A percentile compares a stretch with the other conserved stretches of the same genome.
Evolutionary conservation across 768 basidiomycete genomes (phyloP).

Genomic region (Austroboletus eburneus): DNA sequence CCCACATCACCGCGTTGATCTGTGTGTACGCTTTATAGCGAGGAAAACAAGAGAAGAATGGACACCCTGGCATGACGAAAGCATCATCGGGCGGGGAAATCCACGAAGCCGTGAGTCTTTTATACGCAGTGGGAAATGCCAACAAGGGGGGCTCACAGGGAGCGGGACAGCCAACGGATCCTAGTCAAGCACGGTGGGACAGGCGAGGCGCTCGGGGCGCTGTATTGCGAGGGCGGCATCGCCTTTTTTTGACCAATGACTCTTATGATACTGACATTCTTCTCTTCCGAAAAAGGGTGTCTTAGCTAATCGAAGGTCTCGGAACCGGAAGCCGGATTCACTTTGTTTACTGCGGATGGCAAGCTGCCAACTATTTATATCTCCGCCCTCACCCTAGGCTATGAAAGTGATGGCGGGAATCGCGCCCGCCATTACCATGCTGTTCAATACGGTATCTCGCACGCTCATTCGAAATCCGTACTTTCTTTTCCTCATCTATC

Average conservation of each 20-base stretch:
- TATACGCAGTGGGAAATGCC: constrained; percentile 22
- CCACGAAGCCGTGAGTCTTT: constrained; percentile 10
- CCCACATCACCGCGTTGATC: constrained; percentile 30
- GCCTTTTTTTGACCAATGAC: constrained; percentile 29
- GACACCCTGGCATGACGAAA: constrained; percentile 29
- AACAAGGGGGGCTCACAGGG: constrained; percentile 13
- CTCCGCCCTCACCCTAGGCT: no score
- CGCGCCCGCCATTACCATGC: no score
- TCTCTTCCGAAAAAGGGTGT: constrained; percentile 12
- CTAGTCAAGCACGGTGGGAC: constrained; percentile 22
- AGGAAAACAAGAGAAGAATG: constrained; percentile 28
- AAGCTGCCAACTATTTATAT: no score
- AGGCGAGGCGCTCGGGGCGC: constrained; percentile 12
- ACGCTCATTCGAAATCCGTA: no score
- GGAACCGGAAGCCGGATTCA: background rate
- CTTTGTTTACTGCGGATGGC: no score
- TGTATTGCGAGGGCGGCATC: constrained; percentile 20
- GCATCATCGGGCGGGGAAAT: constrained; percentile 7
- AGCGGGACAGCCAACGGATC: constrained; percentile 19
- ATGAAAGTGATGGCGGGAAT: no score
- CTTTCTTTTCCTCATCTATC: no score
- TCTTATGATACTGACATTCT: constrained; percentile 3
- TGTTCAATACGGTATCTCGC: no score
- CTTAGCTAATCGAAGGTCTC: constrained; percentile 16
- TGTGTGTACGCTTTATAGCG: constrained; percentile 33